Base-by-base conservation (phyloP, 1,284 basidiomycete species). In the Wallemia mellicola region DNA sequence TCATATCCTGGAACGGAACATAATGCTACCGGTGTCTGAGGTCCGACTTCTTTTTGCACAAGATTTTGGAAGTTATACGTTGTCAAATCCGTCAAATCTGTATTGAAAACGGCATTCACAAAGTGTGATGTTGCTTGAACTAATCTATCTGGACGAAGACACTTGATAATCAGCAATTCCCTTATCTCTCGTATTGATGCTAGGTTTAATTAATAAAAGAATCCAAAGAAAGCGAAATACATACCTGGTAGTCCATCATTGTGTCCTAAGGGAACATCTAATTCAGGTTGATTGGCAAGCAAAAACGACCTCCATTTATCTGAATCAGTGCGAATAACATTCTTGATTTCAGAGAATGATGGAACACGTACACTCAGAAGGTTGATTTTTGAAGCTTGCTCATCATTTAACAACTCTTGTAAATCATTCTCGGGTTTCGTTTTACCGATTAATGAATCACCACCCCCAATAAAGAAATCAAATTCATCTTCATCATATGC, bases 1-100 rank as follows among this genome's bases (percentile, higher is more conserved):
- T 96, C 91, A 67, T 94, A 91, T n/a, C 91, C 91, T 0, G 86
- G 80, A 1, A 95, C 86, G 5, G 89, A 95, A 30, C 88, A 80
- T 58, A 96, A 73, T 11, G 86, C 83, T n/a, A 95, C 71, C 0
- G 91, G 88, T 1, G 85, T 87, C 1, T 77, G 76, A 1, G 87
- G 76, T 14, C 78, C 76, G 30, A 89, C 78, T 67, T 95, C 85
- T 63, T 83, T 76, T 2, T 75, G 66, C 26, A 92, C 86, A 72
- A 94, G 80, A 7, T 72, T 70, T 24, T 76, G 76, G 33, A 96
- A 76, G 63, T 89, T 82, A 66, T 80, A 84, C 54, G 75, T 74
- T 1, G 83, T 76, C 66, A 80, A 77, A 2, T 72, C 70, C 19
- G 83, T 76, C n/a, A 92, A 72, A 63, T 89, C 85, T n/a, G 76